Evolutionary conservation across 345 rosid species (phyloP).

Genomic region (Populus nigra): DNA sequence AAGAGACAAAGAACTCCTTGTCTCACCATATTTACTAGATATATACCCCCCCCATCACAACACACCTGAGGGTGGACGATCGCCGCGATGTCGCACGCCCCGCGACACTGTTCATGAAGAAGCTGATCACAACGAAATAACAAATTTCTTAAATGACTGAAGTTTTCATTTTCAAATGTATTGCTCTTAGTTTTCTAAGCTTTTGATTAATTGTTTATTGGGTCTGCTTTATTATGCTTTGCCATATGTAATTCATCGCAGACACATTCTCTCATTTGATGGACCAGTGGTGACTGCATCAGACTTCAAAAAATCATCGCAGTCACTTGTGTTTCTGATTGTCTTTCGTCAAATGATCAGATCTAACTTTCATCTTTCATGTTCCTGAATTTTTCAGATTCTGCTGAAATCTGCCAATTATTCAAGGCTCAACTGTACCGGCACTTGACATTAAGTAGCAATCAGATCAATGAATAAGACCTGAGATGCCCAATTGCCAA

Average conservation of each 20-base stretch:
- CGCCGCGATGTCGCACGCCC: too few relatives aligned
- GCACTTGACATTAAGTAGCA: neutral
- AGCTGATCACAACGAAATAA: neutral
- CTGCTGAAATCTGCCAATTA: neutral
- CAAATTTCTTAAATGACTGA: neutral
- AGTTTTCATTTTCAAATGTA: neutral
- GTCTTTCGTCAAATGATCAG: constrained; percentile 86
- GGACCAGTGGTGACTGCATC: constrained; percentile 87
- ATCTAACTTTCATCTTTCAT: constrained; percentile 25
- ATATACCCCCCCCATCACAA: too few relatives aligned
- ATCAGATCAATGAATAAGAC: neutral
- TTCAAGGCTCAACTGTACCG: neutral
- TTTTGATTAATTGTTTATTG: neutral
- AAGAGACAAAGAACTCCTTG: too few relatives aligned
- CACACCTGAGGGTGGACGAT: too few relatives aligned
- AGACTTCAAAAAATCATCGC: constrained; percentile 77
- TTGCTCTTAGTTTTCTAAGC: neutral
- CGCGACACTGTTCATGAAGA: neutral
- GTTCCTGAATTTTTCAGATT: neutral
- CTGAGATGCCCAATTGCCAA: neutral
- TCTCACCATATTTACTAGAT: too few relatives aligned
- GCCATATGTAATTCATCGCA: constrained; percentile 31
- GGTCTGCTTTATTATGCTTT: neutral
- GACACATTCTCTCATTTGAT: constrained; percentile 80
- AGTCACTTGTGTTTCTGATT: constrained; percentile 69